Evolutionary conservation across 75 land plant species (phyloP).

Genomic region (Picea glauca): DNA sequence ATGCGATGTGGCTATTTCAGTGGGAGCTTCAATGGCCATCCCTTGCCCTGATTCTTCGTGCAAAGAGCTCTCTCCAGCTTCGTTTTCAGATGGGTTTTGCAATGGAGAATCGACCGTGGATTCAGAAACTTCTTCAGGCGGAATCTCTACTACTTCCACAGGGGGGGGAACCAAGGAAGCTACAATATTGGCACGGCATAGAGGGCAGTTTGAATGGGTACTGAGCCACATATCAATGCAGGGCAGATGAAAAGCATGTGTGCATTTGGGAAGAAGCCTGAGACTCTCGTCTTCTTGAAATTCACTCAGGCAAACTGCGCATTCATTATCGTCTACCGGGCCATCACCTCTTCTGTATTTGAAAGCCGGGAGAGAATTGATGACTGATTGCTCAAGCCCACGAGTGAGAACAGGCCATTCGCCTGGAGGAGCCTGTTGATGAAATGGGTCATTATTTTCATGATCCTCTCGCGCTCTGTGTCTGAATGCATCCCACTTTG

Average conservation of each 20-base stretch:
- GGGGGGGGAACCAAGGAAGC: background rate
- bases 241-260: slow-evolving; percentile 30
- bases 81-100: background rate
- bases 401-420: slow-evolving; percentile 2
- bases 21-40: background rate
- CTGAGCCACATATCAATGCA: slow-evolving; percentile 40
- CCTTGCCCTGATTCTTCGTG: slow-evolving; percentile 1
- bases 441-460: slow-evolving; percentile 4
- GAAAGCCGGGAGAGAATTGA: slow-evolving; percentile 7
- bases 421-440: background rate
- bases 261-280: slow-evolving; percentile 30
- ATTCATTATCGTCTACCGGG: slow-evolving; percentile 7
- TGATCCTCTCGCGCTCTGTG: background rate
- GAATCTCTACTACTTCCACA: too few relatives aligned
- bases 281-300: slow-evolving; percentile 24
- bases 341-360: slow-evolving; percentile 4
- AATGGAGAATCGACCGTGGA: background rate
- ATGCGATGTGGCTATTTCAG: background rate
- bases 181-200: slow-evolving; percentile 27
- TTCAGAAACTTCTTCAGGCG: slow-evolving; percentile 4
- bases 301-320: slow-evolving; percentile 37
- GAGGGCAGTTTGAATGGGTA: slow-evolving; percentile 39
- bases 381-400: slow-evolving; percentile 5
- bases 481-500: slow-evolving; percentile 1
- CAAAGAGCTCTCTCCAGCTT: background rate